A percentile compares a stretch with the other conserved stretches of the same genome.
Conservation (phyloP, 2,329 filamentous ascomycete genomes). For the Sclerotinia borealis region DNA sequence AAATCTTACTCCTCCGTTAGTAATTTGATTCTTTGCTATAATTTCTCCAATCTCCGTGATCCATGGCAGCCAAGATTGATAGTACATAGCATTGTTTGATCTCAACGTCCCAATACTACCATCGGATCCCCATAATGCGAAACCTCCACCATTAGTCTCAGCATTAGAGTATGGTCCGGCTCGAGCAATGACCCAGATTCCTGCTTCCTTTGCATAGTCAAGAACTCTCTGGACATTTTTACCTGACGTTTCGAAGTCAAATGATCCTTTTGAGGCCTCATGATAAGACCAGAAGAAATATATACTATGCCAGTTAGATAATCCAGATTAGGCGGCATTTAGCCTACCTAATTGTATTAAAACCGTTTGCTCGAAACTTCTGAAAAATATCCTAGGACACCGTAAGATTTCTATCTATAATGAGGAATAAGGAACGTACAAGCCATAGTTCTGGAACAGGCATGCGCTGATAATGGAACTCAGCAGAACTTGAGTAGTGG, state of each 20-base stretch:
- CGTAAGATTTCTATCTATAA: constrained; percentile 20
- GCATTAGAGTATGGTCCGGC: constrained; percentile 48
- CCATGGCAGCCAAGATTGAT: constrained; percentile 43
- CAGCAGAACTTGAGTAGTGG: constrained; percentile 28
- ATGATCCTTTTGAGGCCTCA: constrained; percentile 38
- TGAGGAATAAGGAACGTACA: constrained; percentile 20
- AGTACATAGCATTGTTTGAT: constrained; percentile 40
- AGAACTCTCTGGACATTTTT: constrained; percentile 47
- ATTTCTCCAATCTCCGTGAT: constrained; percentile 41
- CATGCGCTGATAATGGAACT: constrained; percentile 49
- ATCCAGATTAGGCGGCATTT: neutral
- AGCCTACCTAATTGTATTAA: constrained; percentile 42
- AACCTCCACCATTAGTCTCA: constrained; percentile 44
- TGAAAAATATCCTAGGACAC: constrained; percentile 44
- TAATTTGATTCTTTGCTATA: constrained; percentile 44
- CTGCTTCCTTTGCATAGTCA: constrained; percentile 45
- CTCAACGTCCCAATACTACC: constrained; percentile 40
- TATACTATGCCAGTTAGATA: constrained; percentile 28
- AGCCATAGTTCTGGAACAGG: constrained; percentile 48
- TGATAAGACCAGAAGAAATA: constrained; percentile 49
- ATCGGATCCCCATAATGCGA: constrained; percentile 42
- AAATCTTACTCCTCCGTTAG: constrained; percentile 38
- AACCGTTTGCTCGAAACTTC: constrained; percentile 47
- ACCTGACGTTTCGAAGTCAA: constrained; percentile 45
- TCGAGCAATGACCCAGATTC: constrained; percentile 45